These are phyloP conservation scores for Artomyces pyxidatus DNA, from an alignment of 768 basidiomycete genomes.

Conservation along the genomic window DNA sequence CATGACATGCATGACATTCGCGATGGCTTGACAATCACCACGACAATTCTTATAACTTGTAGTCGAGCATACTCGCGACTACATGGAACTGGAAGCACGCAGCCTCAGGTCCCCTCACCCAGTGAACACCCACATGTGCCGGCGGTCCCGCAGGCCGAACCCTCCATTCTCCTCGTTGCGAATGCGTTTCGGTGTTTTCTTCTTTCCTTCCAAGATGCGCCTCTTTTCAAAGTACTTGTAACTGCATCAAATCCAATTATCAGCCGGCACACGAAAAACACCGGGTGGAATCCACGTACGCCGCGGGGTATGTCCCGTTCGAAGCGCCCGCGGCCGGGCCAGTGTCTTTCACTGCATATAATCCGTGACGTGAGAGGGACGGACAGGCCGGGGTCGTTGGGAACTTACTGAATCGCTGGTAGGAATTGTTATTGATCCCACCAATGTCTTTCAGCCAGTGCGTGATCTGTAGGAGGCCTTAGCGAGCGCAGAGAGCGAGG, in stretches of 20 bases:
- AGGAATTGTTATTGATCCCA: conserved; percentile 37
- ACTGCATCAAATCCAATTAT: conserved; percentile 16
- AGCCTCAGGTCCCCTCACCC: neutral
- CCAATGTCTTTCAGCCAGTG: conserved; percentile 40
- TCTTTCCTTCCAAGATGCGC: conserved; percentile 38
- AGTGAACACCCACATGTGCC: conserved; percentile 12
- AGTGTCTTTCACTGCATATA: conserved; percentile 32
- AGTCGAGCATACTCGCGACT: no score
- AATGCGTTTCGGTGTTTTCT: conserved; percentile 33
- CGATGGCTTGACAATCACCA: no score
- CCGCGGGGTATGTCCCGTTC: conserved; percentile 39
- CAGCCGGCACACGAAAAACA: neutral
- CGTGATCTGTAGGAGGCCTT: conserved; percentile 29
- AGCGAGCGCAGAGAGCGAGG: neutral
- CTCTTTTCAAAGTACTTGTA: conserved; percentile 44
- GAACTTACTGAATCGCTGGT: conserved; percentile 35
- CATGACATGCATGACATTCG: no score
- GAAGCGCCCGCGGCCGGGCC: conserved; percentile 33
- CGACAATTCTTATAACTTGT: no score
- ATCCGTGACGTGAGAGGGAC: no score
- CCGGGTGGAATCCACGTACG: conserved; percentile 25
- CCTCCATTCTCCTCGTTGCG: conserved; percentile 27
- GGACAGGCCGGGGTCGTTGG: no score
- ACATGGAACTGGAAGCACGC: neutral
- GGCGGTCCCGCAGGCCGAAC: conserved; percentile 22